phyloP scores from a whole-genome alignment of 2,329 filamentous ascomycete species.

The Cladobotryum protrusum region DNA sequence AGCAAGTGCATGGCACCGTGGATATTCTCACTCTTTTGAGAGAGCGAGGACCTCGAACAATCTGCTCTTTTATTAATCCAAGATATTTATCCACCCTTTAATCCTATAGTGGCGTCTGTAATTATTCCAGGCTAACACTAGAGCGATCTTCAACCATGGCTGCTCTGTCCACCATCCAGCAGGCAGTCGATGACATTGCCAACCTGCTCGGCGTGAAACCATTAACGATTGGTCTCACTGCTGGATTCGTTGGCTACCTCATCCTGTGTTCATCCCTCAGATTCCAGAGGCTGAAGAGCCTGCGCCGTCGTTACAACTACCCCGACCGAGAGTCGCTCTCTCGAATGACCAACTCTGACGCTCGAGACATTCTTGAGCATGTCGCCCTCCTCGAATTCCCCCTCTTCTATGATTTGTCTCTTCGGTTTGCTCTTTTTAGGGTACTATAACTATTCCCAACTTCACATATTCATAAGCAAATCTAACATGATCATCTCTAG shows the following conservation, averaged over 20 bases:
- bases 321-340: conserved; percentile 30
- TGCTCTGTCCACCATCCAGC: background rate
- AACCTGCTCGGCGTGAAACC: conserved; percentile 1
- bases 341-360: conserved; percentile 38
- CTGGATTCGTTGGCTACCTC: conserved; percentile 25
- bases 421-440: conserved; percentile 37
- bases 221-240: conserved; percentile 11
- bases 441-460: conserved; percentile 14
- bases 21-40: no score
- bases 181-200: background rate
- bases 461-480: background rate
- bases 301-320: conserved; percentile 26
- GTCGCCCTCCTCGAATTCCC: conserved; percentile 32
- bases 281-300: conserved; percentile 27
- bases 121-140: no score
- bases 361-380: conserved; percentile 37
- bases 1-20: no score
- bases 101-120: background rate
- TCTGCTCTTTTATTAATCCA: no score
- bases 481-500: conserved; percentile 15
- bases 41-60: no score
- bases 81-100: no score
- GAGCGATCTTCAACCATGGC: background rate
- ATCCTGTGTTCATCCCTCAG: conserved; percentile 31
- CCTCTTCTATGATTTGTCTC: conserved; percentile 28